These are phyloP conservation scores for Coemansia umbellata DNA, from an alignment of 192 early-diverging fungal genomes.

Conservation along the genomic window DNA sequence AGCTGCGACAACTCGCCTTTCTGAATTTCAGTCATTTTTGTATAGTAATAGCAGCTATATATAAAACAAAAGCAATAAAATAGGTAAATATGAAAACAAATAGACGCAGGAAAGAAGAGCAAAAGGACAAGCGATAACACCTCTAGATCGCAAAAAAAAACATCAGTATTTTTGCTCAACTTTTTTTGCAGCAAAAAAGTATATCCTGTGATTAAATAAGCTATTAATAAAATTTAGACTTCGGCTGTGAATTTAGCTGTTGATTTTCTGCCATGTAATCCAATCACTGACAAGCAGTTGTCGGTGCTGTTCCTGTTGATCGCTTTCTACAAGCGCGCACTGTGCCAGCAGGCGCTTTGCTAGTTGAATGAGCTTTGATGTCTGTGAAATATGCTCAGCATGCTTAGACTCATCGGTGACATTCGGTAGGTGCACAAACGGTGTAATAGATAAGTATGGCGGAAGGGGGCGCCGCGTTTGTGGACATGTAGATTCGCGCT, in stretches of 20 bases:
- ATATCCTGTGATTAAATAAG: too few relatives aligned
- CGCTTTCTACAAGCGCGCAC: slow-evolving; percentile 24
- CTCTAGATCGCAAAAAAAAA: too few relatives aligned
- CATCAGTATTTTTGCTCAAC: too few relatives aligned
- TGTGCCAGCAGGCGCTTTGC: slow-evolving; percentile 30
- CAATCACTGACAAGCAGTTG: slow-evolving; percentile 11
- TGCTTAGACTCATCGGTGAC: slow-evolving; percentile 4
- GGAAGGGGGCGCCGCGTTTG: slow-evolving; percentile 18
- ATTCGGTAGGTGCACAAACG: slow-evolving; percentile 9
- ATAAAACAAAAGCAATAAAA: too few relatives aligned
- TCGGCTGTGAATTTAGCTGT: background rate
- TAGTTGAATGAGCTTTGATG: slow-evolving; percentile 12
- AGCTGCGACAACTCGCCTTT: slow-evolving; percentile 41
- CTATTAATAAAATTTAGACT: background rate
- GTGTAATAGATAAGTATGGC: slow-evolving; percentile 11
- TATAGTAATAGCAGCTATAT: background rate
- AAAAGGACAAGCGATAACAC: too few relatives aligned
- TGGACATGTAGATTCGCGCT: slow-evolving; percentile 15
- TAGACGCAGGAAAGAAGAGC: too few relatives aligned
- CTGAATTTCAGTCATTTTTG: slow-evolving; percentile 10
- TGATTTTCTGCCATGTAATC: slow-evolving; percentile 20
- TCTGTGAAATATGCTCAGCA: slow-evolving; percentile 15
- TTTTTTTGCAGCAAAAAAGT: too few relatives aligned
- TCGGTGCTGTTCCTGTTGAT: slow-evolving; percentile 15
- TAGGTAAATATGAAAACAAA: too few relatives aligned